Base-by-base conservation (phyloP, 2,329 filamentous ascomycete genomes). In the Botrytis fabae region DNA sequence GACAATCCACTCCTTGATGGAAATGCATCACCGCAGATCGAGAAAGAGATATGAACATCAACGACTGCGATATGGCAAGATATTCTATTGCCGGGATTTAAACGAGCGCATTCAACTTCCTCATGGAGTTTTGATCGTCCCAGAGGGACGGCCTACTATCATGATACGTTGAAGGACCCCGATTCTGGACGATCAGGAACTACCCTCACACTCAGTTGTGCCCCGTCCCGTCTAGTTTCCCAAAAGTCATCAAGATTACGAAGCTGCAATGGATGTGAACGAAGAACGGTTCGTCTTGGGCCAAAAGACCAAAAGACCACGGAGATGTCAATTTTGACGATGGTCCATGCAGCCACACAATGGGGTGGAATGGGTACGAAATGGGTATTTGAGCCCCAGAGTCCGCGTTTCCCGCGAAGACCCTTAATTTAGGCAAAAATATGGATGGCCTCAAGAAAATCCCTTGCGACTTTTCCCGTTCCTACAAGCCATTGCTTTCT, bases 311-410 rank as follows among this genome's bases (percentile, higher is more conserved):
- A n/a, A 57, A 54, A 42, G 48, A 5, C 48, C 48, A 28, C 16
- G 35, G 51, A 66, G 65, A 59, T 69, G 65, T 69, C 40, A 51
- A 57, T 25, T 57, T 69, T 69, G 65, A 69, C 51, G n/a, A 57
- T 57, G 48, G 35, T 38, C 65, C 38, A 69, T 57, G 48, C 35
- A 42, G 51, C 38, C 48, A 57, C 51, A 18, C 8, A 57, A 68
- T 42, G 48, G 65, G 65, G 65, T 48, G 48, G n/a, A 69, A 69
- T 57, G 48, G 16, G 25, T 66, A n/a, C n/a, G 35, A 22, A 68
- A 40, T 57, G 46, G 46, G 35, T 69, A 69, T 42, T 22, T 16
- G 10, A 69, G 35, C 65, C 51, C 48, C 48, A 59, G 44, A 42
- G 48, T n/a, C 65, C 65, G 65, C 65, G 65, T 42, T 68, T 57